Evolutionary conservation across 2,329 filamentous ascomycete species (phyloP).

Genomic region (Aureobasidium sp.): DNA sequence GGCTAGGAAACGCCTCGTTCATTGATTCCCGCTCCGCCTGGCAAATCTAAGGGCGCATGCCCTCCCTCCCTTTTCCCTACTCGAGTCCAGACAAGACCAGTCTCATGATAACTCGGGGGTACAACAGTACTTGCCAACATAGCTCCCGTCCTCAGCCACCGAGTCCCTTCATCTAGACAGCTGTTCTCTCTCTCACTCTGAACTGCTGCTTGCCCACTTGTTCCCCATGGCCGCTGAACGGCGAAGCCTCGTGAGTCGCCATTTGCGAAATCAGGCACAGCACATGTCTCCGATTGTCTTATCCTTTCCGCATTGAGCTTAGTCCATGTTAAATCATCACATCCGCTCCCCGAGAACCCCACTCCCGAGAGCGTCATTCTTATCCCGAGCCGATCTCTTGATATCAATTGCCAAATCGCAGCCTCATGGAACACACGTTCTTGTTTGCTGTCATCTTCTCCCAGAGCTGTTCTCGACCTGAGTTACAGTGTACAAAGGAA

Average conservation of each 20-base stretch:
- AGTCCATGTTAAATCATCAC: not conserved
- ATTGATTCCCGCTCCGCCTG: constrained; percentile 13
- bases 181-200: not conserved
- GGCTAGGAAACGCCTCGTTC: constrained; percentile 15
- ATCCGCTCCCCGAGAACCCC: constrained; percentile 5
- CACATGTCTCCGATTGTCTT: constrained; percentile 11
- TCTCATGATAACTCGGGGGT: constrained; percentile 6
- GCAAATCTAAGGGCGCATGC: constrained; percentile 9
- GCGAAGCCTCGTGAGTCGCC: constrained; percentile 12
- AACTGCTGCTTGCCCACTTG: not conserved
- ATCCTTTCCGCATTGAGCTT: not conserved
- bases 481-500: not conserved
- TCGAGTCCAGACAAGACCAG: constrained; percentile 6
- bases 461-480: not conserved
- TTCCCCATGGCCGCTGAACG: constrained; percentile 9
- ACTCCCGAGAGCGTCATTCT: constrained; percentile 14
- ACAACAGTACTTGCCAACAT: not conserved
- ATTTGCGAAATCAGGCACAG: constrained; percentile 11
- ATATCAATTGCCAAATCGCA: not conserved
- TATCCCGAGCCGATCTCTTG: constrained; percentile 10
- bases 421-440: not conserved
- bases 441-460: not conserved
- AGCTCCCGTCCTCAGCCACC: not conserved
- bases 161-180: not conserved
- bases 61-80: not conserved